Evolutionary conservation across 1,284 basidiomycete species (phyloP).

Genomic region (Coniferiporia weirii): DNA sequence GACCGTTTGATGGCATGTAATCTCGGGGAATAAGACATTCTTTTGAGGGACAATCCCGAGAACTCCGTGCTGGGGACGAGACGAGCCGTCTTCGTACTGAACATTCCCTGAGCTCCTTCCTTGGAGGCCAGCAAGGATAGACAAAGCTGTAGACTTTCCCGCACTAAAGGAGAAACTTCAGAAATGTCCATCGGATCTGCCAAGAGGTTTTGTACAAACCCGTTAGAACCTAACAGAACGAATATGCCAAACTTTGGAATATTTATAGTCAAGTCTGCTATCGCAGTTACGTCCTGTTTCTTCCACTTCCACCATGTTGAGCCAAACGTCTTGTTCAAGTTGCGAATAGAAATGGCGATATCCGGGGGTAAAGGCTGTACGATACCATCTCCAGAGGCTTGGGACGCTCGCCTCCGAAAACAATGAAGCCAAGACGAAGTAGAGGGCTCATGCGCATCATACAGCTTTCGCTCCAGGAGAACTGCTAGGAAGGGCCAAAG

Average conservation of each 20-base stretch:
- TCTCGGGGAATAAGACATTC: constrained; percentile 76
- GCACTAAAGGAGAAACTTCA: constrained; percentile 44
- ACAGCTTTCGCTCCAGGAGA: constrained; percentile 53
- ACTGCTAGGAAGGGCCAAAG: constrained; percentile 64
- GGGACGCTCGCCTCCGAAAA: constrained; percentile 25
- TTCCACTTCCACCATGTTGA: constrained; percentile 20
- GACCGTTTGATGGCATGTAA: constrained; percentile 70
- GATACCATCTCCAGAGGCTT: constrained; percentile 19
- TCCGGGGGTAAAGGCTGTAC: constrained; percentile 31
- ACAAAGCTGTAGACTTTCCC: constrained; percentile 74
- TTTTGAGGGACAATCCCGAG: constrained; percentile 80
- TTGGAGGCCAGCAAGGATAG: constrained; percentile 59
- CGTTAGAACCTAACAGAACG: constrained; percentile 70
- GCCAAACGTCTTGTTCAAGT: constrained; percentile 53
- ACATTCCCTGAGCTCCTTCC: constrained; percentile 56
- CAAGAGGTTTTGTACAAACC: constrained; percentile 34
- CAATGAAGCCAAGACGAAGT: constrained; percentile 25
- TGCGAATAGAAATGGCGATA: constrained; percentile 54
- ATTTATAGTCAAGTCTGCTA: constrained; percentile 57
- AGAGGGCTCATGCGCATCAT: constrained; percentile 49
- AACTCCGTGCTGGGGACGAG: constrained; percentile 51
- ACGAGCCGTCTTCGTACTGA: constrained; percentile 52
- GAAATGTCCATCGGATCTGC: neutral
- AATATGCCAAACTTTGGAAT: constrained; percentile 69
- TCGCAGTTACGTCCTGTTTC: constrained; percentile 48